Evolutionary conservation across 257 asterid genomes (phyloP).

Genomic region (Capsicum baccatum): DNA sequence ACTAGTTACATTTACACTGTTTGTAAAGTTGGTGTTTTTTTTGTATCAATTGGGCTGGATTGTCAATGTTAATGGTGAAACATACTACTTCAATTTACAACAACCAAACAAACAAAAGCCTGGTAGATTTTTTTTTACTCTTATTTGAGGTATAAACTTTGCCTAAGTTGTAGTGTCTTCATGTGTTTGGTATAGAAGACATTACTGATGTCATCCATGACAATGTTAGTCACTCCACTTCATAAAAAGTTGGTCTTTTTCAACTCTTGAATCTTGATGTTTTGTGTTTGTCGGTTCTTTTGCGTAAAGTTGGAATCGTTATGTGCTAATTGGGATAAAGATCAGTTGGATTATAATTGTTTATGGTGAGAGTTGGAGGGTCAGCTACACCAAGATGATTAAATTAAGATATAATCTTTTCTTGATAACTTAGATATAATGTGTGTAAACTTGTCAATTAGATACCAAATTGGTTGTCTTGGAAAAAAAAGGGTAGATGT

Average conservation of each 20-base stretch:
- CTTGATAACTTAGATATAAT: too few species aligned
- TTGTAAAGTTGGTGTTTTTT: background rate
- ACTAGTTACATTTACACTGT: background rate
- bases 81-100: constrained; percentile 11
- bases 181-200: background rate
- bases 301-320: background rate
- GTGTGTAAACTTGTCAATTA: too few species aligned
- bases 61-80: background rate
- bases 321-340: background rate
- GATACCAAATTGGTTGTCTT: too few species aligned
- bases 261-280: background rate
- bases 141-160: background rate
- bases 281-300: background rate
- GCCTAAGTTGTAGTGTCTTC: background rate
- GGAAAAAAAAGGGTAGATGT: background rate
- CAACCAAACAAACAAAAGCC: background rate
- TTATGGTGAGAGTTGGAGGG: background rate
- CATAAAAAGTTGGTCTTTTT: background rate
- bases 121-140: constrained; percentile 20
- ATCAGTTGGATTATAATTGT: background rate
- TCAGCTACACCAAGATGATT: background rate
- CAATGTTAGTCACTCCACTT: background rate
- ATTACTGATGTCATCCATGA: constrained; percentile 25
- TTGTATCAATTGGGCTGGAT: background rate
- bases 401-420: background rate